phyloP scores from a whole-genome alignment of 1,284 basidiomycete species.

The Apiotrichum porosum region DNA sequence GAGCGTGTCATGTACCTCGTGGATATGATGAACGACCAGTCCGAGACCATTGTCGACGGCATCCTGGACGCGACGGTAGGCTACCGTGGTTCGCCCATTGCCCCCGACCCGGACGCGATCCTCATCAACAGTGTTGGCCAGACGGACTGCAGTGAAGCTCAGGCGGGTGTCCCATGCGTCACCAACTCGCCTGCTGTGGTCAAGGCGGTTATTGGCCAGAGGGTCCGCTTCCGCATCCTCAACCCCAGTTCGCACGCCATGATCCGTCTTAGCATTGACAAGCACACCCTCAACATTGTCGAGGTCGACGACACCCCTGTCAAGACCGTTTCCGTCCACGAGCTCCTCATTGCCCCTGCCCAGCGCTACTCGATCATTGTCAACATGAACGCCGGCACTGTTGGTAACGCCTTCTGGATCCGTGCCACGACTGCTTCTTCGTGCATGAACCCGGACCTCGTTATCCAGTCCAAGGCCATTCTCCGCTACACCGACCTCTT shows the following conservation, averaged over 20 bases:
- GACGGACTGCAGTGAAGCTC: not conserved
- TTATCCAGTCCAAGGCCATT: conserved; percentile 1
- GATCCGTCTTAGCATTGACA: conserved; percentile 25
- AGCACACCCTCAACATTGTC: conserved; percentile 26
- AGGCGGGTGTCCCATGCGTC: conserved; percentile 2
- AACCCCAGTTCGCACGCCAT: conserved; percentile 23
- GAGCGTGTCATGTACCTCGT: conserved; percentile 23
- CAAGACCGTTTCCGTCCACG: conserved; percentile 19
- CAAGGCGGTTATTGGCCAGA: not conserved
- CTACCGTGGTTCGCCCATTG: conserved; percentile 3
- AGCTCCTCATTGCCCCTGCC: conserved; percentile 21
- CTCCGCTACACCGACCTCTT: conserved; percentile 12
- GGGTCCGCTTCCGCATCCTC: conserved; percentile 24
- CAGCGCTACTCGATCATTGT: conserved; percentile 41
- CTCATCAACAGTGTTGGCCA: conserved; percentile 28
- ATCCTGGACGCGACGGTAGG: conserved; percentile 3
- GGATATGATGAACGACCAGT: conserved; percentile 34
- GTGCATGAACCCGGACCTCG: conserved; percentile 1
- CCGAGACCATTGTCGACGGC: conserved; percentile 21
- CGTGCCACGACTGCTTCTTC: conserved; percentile 24
- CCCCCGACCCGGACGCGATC: conserved; percentile 24
- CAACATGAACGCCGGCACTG: conserved; percentile 25
- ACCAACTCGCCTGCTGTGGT: conserved; percentile 3
- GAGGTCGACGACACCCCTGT: conserved; percentile 30
- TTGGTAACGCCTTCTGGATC: conserved; percentile 37